Conservation (phyloP, 352 stramenopile genomes). For the Phytopythium montanum region DNA sequence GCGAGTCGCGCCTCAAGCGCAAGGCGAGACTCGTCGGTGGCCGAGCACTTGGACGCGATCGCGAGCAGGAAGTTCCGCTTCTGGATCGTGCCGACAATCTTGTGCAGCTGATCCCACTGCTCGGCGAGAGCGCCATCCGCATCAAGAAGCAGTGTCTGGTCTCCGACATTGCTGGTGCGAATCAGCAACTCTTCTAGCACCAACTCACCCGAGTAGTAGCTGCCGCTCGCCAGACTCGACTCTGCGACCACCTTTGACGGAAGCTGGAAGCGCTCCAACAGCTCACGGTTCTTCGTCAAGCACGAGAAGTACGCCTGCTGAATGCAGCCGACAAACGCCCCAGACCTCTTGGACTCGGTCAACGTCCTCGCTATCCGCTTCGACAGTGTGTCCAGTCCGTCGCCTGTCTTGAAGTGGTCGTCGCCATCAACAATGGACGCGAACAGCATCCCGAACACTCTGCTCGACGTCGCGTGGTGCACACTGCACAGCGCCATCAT, state of each 20-base stretch:
- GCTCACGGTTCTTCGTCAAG: constrained; percentile 25
- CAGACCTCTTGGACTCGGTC: constrained; percentile 8
- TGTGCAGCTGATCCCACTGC: constrained; percentile 72
- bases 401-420: constrained; percentile 20
- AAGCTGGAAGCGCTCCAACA: constrained; percentile 31
- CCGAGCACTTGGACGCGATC: constrained; percentile 48
- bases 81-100: constrained; percentile 58
- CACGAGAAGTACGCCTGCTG: constrained; percentile 48
- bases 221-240: constrained; percentile 59
- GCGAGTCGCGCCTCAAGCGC: constrained; percentile 61
- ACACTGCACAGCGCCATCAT: constrained; percentile 59
- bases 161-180: constrained; percentile 13
- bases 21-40: constrained; percentile 45
- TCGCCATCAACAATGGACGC: constrained; percentile 31
- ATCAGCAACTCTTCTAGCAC: constrained; percentile 66
- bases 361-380: background rate
- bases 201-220: constrained; percentile 53
- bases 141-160: background rate
- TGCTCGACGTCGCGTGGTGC: constrained; percentile 36
- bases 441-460: constrained; percentile 44
- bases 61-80: constrained; percentile 65
- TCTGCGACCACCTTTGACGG: constrained; percentile 37
- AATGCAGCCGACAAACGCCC: constrained; percentile 25
- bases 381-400: constrained; percentile 6
- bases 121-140: constrained; percentile 22